Evolutionary conservation across 192 early-diverging fungal species (phyloP), one percentile per base, ranked within the genome.

Genomic region (Backusella parvicylindrica): DNA sequence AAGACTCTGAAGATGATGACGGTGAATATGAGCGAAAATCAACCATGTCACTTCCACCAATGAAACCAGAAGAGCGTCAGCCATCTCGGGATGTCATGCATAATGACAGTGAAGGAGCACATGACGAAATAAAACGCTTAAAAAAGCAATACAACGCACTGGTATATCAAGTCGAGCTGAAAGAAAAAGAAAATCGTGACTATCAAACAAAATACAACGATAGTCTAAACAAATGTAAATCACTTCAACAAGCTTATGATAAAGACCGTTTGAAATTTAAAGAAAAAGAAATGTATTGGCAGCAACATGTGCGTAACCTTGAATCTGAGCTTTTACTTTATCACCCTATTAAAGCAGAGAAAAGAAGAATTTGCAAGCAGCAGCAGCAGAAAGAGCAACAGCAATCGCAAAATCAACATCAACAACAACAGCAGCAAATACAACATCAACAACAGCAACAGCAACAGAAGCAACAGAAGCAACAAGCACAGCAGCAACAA

Each of bases 51-150:
- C 53, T 60, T 60, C 53, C 53, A 60, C 53, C 53, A 60, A 60
- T 60, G 53, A 60, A 60, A 60, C 53, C 53, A 60, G 53, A 60
- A 60, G 53, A 60, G 26, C 53, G 53, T 60, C 53, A 60, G 53
- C 53, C 53, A 60, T 60, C 53, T 60, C 53, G 53, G 53, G 53
- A 60, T 30, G 26, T 60, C 23, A 60, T 60, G 53, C 53, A 60
- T 60, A 60, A 60, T 60, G 53, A 60, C 53, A 60, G 23, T 28
- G 53, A 28, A 60, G 53, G 53, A 28, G 26, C 53, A 60, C 53
- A 26, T 60, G 53, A 60, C 53, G 53, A 60, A 60, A 26, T 60
- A 60, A 60, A 60, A 60, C 23, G 23, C 53, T 60, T 60, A 60
- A 60, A 60, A 60, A 60, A 60, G 26, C 23, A 60, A 60, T 60